phyloP scores from a whole-genome alignment of 441 rosid genomes.

The Adansonia rubrostipa region DNA sequence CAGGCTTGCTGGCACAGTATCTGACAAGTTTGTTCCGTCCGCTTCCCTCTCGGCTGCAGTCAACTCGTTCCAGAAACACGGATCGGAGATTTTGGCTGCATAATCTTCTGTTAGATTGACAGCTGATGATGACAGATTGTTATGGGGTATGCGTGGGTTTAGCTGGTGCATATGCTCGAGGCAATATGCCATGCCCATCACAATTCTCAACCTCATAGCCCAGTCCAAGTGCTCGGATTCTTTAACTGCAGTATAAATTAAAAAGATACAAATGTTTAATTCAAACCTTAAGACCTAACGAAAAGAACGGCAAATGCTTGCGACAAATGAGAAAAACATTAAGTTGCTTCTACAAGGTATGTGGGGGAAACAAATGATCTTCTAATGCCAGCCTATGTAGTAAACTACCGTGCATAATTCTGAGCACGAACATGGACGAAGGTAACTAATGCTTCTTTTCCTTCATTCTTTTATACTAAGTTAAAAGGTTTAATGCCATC shows the following conservation, averaged over 20 bases:
- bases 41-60: conserved; percentile 45
- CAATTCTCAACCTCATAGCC: conserved; percentile 64
- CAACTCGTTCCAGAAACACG: conserved; percentile 52
- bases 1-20: conserved; percentile 27
- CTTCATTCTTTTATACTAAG: background rate
- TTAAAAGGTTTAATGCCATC: background rate
- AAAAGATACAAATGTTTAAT: background rate
- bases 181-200: conserved; percentile 67
- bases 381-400: background rate
- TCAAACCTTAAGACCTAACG: conserved; percentile 10
- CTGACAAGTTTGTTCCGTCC: conserved; percentile 40
- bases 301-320: background rate
- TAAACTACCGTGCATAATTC: background rate
- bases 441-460: background rate
- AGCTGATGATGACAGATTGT: conserved; percentile 55
- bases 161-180: conserved; percentile 69
- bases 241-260: conserved; percentile 47
- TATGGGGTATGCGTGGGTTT: conserved; percentile 57
- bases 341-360: conserved; percentile 7
- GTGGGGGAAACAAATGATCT: conserved; percentile 4
- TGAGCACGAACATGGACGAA: background rate
- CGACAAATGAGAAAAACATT: background rate
- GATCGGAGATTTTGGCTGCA: conserved; percentile 66
- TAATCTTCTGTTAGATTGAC: conserved; percentile 66
- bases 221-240: conserved; percentile 79